Evolutionary conservation across 176 grass and related monocot species (phyloP).

Genomic region (Thinopyrum elongatum): DNA sequence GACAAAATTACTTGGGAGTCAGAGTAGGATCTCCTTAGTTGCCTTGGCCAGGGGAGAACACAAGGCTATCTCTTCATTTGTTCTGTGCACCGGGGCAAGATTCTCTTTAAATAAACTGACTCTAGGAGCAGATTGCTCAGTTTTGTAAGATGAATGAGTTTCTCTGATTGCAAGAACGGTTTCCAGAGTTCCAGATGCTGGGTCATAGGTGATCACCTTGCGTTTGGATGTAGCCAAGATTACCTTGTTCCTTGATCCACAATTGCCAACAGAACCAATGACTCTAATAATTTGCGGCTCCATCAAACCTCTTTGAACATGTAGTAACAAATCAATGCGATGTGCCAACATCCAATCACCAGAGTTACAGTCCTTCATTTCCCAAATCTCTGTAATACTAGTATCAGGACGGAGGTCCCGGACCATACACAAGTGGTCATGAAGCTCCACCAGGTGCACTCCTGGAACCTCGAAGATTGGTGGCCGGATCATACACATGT

Average conservation of each 20-base stretch:
- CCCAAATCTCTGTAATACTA: conserved; percentile 6
- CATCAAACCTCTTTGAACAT: background rate
- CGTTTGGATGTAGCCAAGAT: conserved; percentile 17
- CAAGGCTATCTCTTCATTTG: conserved; percentile 6
- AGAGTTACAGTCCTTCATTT: background rate
- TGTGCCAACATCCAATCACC: background rate
- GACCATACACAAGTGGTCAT: background rate
- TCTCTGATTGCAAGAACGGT: background rate
- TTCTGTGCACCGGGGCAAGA: background rate
- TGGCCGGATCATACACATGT: too few relatives aligned
- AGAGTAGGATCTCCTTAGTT: background rate
- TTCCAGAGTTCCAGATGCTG: background rate
- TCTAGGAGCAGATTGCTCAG: background rate
- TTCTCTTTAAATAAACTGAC: background rate
- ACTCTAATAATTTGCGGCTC: background rate
- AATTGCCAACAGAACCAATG: conserved; percentile 3
- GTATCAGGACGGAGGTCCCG: background rate
- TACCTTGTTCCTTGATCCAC: background rate
- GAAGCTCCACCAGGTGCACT: conserved; percentile 8
- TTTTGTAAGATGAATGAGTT: background rate
- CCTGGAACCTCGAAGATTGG: background rate
- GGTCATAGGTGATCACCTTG: conserved; percentile 18
- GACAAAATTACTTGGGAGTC: background rate
- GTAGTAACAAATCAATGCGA: background rate
- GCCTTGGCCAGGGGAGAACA: background rate